These are phyloP conservation scores for Marasmius oreades DNA, from an alignment of 1,284 basidiomycete genomes.

Conservation along the genomic window DNA sequence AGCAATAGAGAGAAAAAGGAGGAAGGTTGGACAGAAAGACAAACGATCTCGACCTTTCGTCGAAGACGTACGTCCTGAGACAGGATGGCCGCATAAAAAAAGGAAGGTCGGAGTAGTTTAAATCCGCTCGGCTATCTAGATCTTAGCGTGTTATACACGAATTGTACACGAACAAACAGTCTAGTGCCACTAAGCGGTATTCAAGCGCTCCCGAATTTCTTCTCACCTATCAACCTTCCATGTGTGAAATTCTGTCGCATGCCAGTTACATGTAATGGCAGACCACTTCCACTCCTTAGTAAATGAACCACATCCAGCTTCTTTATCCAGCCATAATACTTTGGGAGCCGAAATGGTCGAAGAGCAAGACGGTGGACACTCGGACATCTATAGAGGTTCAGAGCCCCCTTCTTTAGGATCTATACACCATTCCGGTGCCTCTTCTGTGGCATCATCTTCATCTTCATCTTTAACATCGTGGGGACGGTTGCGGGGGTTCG, in stretches of 20 bases:
- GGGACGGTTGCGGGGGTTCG: slow-evolving; percentile 44
- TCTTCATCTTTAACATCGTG: slow-evolving; percentile 43
- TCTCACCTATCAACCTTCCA: background rate
- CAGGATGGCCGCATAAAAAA: slow-evolving; percentile 18
- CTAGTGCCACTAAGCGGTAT: no score
- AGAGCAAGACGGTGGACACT: slow-evolving; percentile 25
- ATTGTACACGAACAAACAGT: no score
- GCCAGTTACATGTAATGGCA: slow-evolving; percentile 1
- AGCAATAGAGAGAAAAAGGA: slow-evolving; percentile 85
- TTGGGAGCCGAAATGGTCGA: slow-evolving; percentile 9
- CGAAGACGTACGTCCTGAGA: slow-evolving; percentile 23
- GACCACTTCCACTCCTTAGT: background rate
- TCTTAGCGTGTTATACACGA: no score
- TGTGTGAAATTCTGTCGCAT: background rate
- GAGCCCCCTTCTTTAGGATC: slow-evolving; percentile 31
- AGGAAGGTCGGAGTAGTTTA: slow-evolving; percentile 12
- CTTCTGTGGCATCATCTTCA: slow-evolving; percentile 26
- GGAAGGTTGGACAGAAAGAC: slow-evolving; percentile 86
- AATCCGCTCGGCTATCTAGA: no score
- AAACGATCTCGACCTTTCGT: slow-evolving; percentile 78
- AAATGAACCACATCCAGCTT: background rate
- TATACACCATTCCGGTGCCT: slow-evolving; percentile 27
- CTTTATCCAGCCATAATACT: slow-evolving; percentile 13
- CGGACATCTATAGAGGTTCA: slow-evolving; percentile 63
- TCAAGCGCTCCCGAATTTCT: no score